phyloP scores from a whole-genome alignment of 2,329 filamentous ascomycete species.

The Calonectria hongkongensis region DNA sequence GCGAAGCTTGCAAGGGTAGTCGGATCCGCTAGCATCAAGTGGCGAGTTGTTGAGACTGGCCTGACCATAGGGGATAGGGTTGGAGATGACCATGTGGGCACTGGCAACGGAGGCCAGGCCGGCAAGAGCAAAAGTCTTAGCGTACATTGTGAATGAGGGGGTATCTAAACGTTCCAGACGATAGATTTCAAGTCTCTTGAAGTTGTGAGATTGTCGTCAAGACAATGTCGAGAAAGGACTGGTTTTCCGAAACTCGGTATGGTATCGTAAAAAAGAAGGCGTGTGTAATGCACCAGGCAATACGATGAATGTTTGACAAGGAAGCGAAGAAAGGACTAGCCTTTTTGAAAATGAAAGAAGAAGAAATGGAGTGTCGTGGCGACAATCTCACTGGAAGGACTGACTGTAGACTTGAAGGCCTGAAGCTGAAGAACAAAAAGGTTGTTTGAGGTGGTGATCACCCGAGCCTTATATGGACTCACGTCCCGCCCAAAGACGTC shows the following conservation, averaged over 20 bases:
- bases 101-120: conserved; percentile 76
- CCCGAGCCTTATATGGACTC: conserved; percentile 52
- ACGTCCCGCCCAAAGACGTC: conserved; percentile 45
- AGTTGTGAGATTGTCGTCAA: conserved; percentile 53
- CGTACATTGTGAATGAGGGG: conserved; percentile 68
- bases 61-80: conserved; percentile 77
- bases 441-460: conserved; percentile 40
- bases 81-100: conserved; percentile 85
- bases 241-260: conserved; percentile 49
- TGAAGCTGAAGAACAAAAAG: conserved; percentile 51
- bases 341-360: conserved; percentile 50
- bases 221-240: conserved; percentile 48
- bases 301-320: conserved; percentile 46
- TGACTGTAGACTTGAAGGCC: conserved; percentile 54
- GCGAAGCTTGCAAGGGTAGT: conserved; percentile 90
- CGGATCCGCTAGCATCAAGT: conserved; percentile 72
- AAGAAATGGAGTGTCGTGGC: conserved; percentile 55
- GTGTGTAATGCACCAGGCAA: conserved; percentile 55
- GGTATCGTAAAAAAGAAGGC: conserved; percentile 51
- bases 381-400: conserved; percentile 56
- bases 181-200: conserved; percentile 46
- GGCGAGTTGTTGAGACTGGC: conserved; percentile 75
- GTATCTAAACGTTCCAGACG: conserved; percentile 59
- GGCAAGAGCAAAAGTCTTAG: conserved; percentile 69
- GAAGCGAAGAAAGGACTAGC: conserved; percentile 53